These are phyloP conservation scores for Pisolithus microcarpus DNA, from an alignment of 768 basidiomycete genomes.

Conservation along the genomic window DNA sequence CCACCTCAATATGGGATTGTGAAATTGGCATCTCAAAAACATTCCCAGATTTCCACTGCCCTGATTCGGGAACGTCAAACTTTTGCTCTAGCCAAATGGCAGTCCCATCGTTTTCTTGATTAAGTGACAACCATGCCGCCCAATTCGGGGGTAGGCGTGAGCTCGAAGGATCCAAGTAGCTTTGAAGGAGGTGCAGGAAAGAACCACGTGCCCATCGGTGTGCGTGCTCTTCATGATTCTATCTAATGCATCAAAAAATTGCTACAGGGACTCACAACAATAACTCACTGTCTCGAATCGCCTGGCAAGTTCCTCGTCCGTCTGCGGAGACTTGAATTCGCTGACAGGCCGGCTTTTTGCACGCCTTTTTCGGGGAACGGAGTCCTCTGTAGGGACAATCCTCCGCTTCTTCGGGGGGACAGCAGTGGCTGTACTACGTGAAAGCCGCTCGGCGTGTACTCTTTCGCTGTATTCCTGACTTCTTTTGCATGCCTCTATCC, in stretches of 20 bases:
- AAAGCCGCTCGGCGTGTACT: constrained; percentile 29
- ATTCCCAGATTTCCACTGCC: constrained; percentile 51
- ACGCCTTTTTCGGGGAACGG: constrained; percentile 20
- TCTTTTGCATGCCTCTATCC: constrained; percentile 53
- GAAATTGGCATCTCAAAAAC: constrained; percentile 53
- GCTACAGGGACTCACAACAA: not conserved
- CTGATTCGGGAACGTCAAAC: constrained; percentile 61
- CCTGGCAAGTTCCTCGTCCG: constrained; percentile 58
- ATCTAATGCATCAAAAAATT: constrained; percentile 7
- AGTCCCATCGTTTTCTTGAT: constrained; percentile 64
- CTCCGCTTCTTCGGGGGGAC: constrained; percentile 20
- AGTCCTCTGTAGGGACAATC: constrained; percentile 16
- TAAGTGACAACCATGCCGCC: constrained; percentile 69
- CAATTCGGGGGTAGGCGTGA: constrained; percentile 36
- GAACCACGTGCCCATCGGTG: constrained; percentile 70
- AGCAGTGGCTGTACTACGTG: constrained; percentile 15
- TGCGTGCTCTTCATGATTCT: constrained; percentile 70
- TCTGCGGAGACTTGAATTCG: constrained; percentile 47
- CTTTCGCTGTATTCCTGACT: constrained; percentile 58
- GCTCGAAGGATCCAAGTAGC: constrained; percentile 32
- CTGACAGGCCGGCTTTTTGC: constrained; percentile 29
- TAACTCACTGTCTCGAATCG: constrained; percentile 59
- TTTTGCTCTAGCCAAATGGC: constrained; percentile 78
- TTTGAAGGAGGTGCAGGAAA: constrained; percentile 39
- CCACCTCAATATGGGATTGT: constrained; percentile 11